A percentile compares a stretch with the other conserved stretches of the same genome.
Evolutionary conservation across 1,284 basidiomycete genomes (phyloP).

Genomic region (Leccinum variabile): DNA sequence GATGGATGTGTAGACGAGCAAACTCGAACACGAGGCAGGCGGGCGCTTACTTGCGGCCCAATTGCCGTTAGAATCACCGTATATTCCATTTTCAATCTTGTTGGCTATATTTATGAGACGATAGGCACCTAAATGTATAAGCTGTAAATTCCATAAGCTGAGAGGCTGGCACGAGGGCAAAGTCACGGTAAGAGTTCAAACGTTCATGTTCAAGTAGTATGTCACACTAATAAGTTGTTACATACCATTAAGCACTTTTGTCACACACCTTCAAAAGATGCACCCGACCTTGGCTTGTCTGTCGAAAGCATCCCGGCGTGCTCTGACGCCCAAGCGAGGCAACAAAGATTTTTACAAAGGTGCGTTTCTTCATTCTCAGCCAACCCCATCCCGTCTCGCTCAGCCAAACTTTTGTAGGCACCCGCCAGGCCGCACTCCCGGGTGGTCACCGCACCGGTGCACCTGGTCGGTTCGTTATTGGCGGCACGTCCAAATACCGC

Average conservation of each 20-base stretch:
- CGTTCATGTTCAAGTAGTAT: not conserved
- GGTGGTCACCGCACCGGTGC: conserved; percentile 86
- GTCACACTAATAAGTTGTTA: no score
- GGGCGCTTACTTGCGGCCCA: conserved; percentile 10
- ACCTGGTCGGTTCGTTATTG: conserved; percentile 77
- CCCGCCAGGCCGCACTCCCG: conserved; percentile 76
- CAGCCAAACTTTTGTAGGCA: conserved; percentile 53
- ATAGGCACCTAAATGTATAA: not conserved
- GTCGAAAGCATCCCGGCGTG: conserved; percentile 77
- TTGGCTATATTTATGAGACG: not conserved
- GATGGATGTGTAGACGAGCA: not conserved
- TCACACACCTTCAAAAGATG: conserved; percentile 41
- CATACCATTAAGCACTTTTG: not conserved
- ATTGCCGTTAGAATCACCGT: conserved; percentile 1
- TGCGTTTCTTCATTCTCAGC: conserved; percentile 30
- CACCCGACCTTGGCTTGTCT: conserved; percentile 63
- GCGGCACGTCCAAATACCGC: conserved; percentile 76
- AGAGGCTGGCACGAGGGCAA: not conserved
- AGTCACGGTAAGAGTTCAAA: not conserved
- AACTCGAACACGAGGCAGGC: conserved; percentile 5
- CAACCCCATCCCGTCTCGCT: not conserved
- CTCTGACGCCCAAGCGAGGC: conserved; percentile 80
- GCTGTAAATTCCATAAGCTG: not conserved
- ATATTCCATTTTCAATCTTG: conserved; percentile 4
- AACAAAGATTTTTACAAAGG: conserved; percentile 97